phyloP scores from a whole-genome alignment of 1,139 yeast species.

The Candida buenavistaensis region DNA sequence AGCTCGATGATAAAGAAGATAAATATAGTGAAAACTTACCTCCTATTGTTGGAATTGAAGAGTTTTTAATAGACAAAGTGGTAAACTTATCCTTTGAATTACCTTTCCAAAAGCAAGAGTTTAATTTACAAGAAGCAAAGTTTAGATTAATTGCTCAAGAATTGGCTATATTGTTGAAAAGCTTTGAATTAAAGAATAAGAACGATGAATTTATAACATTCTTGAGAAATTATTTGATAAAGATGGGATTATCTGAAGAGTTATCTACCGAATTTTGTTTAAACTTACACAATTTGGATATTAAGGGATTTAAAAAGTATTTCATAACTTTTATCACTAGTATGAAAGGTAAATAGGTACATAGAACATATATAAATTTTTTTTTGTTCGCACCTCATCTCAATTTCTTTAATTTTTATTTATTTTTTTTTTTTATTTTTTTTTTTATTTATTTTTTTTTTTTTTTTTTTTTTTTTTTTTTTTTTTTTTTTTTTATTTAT shows the following conservation, averaged over 20 bases:
- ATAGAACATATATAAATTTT: background rate
- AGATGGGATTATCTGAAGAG: constrained; percentile 60
- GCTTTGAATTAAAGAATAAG: constrained; percentile 45
- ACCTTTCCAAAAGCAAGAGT: constrained; percentile 68
- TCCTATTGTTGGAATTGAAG: constrained; percentile 70
- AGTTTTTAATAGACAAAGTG: constrained; percentile 65
- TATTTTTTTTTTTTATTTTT: too few species aligned
- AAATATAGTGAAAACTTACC: constrained; percentile 54
- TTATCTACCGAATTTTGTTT: constrained; percentile 58
- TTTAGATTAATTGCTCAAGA: constrained; percentile 74
- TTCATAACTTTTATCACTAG: constrained; percentile 58
- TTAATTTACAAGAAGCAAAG: constrained; percentile 77
- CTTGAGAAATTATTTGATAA: constrained; percentile 55
- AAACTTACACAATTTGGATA: constrained; percentile 52
- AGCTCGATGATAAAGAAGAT: constrained; percentile 54
- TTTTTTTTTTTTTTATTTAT: constrained; percentile 1
- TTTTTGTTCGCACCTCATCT: too few species aligned
- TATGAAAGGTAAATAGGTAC: constrained; percentile 26
- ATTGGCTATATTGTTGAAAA: constrained; percentile 66
- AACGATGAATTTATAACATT: constrained; percentile 47
- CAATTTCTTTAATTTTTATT: too few species aligned
- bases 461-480: constrained; percentile 1
- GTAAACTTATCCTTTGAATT: constrained; percentile 75
- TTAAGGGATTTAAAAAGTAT: constrained; percentile 64
- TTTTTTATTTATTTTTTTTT: too few species aligned